Percentiles rank a stretch among this genome's conserved stretches.
phyloP scores from a whole-genome alignment of 495 filamentous ascomycete species.

The Hypoxylon intermedium region DNA sequence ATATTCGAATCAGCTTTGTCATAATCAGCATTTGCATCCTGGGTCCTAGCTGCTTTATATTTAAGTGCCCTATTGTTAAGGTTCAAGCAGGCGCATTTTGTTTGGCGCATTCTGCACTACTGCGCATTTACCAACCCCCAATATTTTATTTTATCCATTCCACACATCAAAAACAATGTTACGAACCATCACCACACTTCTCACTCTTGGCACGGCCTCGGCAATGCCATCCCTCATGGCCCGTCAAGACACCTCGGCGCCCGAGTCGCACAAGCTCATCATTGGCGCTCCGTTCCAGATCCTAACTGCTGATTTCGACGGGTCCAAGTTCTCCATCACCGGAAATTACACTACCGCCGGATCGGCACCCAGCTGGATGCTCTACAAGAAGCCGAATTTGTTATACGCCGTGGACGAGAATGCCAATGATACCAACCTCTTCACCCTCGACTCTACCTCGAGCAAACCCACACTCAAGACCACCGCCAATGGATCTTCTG shows the following conservation, averaged over 20 bases:
- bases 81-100: neutral
- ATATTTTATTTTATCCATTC: no score
- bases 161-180: conserved; percentile 21
- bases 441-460: conserved; percentile 24
- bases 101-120: neutral
- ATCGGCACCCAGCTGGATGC: conserved; percentile 43
- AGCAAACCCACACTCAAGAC: conserved; percentile 19
- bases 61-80: neutral
- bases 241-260: conserved; percentile 1
- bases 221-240: conserved; percentile 24
- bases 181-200: conserved; percentile 26
- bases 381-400: conserved; percentile 33
- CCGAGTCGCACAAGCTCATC: conserved; percentile 28
- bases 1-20: neutral
- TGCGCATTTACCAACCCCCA: neutral
- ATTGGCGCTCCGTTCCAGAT: conserved; percentile 43
- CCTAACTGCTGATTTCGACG: conserved; percentile 38
- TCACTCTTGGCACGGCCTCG: conserved; percentile 31
- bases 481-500: conserved; percentile 35
- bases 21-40: neutral
- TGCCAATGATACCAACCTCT: conserved; percentile 32
- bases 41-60: neutral
- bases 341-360: conserved; percentile 37
- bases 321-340: conserved; percentile 37
- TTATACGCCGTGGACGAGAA: conserved; percentile 46